Base-by-base conservation (phyloP, 164 flowering plant species). In the Taxillus chinensis region DNA sequence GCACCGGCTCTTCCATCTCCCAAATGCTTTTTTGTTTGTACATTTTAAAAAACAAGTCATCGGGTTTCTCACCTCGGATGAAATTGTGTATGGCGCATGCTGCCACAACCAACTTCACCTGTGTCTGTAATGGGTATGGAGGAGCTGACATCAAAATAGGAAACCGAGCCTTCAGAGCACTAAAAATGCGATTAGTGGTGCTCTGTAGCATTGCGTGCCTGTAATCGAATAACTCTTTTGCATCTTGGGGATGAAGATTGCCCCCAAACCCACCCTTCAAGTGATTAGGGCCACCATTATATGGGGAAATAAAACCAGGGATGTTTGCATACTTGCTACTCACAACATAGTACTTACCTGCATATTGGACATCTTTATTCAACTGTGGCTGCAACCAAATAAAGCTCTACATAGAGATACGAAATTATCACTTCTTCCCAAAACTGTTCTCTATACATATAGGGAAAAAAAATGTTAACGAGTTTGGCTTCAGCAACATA, bases 281-380 rank as follows among this genome's bases (percentile, higher is more conserved):
- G 42, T 67, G 76, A 62, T 72, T 73, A n/a, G 77, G 64, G 37
- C 59, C 72, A 15, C 73, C 80, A 37, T 52, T 60, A 64, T 79
- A 87, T 38, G 90, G 88, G 40, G 89, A 78, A 55, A 86, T 53
- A 67, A 86, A 84, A 8, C 89, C 86, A n/a, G 80, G 82, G 59
- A 78, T 66, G 67, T 84, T 81, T 59, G 76, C 69, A 59, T 80
- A 86, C 60, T 74, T 78, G 17, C 59, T 59, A 67, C 85, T 86
- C 48, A 83, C 84, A 48, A 89, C 82, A 75, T 83, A 89, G 71
- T 79, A 86, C 70, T 78, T 86, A 5, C 90, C 87, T 84, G 74
- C 74, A 75, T 61, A 42, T 64, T 8, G 38, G 3, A 8, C 58
- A 62, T 45, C 53, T 60, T 50, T 48, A 27, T 14, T 7, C 8